Conservation (phyloP, 2,329 filamentous ascomycete genomes). For the Aspergillus fumigatiaffinis region DNA sequence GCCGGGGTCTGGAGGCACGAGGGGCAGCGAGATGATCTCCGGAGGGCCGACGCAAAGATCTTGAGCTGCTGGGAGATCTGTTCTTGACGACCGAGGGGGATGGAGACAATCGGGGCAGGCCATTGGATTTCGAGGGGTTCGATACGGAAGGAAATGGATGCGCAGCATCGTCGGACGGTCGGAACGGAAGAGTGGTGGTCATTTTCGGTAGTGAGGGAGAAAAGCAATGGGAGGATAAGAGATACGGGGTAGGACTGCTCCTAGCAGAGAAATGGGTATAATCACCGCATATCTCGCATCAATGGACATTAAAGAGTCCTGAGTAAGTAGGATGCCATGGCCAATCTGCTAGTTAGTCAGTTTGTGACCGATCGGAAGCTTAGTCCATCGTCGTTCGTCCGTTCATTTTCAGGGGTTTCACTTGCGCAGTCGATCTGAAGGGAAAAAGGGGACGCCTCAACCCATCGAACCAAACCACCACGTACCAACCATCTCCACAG, state of each 20-base stretch:
- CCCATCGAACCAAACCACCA: neutral
- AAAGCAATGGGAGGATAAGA: neutral
- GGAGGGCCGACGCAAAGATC: constrained; percentile 37
- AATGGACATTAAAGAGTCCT: neutral
- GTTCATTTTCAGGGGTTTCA: constrained; percentile 18
- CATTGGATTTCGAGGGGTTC: constrained; percentile 44
- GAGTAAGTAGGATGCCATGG: neutral
- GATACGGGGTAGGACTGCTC: constrained; percentile 14
- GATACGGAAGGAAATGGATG: constrained; percentile 49
- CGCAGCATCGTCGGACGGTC: constrained; percentile 37
- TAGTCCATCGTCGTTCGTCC: constrained; percentile 5
- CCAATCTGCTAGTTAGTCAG: neutral
- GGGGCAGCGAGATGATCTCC: constrained; percentile 33
- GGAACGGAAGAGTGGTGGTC: constrained; percentile 36
- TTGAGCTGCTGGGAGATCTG: constrained; percentile 48
- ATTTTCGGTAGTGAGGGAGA: constrained; percentile 22
- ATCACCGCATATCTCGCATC: constrained; percentile 3
- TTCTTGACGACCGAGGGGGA: constrained; percentile 54
- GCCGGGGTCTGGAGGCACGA: constrained; percentile 43
- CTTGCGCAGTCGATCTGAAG: neutral
- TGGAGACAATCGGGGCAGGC: constrained; percentile 55
- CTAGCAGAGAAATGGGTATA: constrained; percentile 9
- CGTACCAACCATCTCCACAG: constrained; percentile 20
- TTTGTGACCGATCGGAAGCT: constrained; percentile 1
- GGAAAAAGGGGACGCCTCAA: constrained; percentile 17